Conservation (phyloP, 164 flowering plant species). For the Aristolochia californica region DNA sequence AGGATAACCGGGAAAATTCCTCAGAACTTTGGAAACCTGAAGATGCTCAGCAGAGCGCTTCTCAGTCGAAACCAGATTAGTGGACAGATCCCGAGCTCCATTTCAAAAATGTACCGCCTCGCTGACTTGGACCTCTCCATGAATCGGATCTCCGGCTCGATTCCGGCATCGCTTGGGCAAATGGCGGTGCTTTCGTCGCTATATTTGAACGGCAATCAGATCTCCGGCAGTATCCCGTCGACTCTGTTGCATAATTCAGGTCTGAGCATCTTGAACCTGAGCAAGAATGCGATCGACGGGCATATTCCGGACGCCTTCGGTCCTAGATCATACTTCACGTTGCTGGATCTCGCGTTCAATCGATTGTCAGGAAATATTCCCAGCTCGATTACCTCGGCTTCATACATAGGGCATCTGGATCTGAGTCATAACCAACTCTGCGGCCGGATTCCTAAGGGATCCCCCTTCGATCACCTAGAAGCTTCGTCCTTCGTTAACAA, state of each 20-base stretch:
- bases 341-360: slow-evolving; percentile 59
- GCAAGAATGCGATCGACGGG: slow-evolving; percentile 54
- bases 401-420: slow-evolving; percentile 79
- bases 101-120: slow-evolving; percentile 51
- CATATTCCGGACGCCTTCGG: slow-evolving; percentile 65
- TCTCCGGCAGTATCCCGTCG: slow-evolving; percentile 56
- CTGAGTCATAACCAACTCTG: slow-evolving; percentile 79
- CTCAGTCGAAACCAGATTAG: slow-evolving; percentile 41
- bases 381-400: slow-evolving; percentile 34
- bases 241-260: slow-evolving; percentile 34
- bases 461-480: slow-evolving; percentile 73
- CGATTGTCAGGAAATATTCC: slow-evolving; percentile 54
- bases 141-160: slow-evolving; percentile 45
- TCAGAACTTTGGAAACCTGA: slow-evolving; percentile 31
- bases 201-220: slow-evolving; percentile 49
- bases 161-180: slow-evolving; percentile 46
- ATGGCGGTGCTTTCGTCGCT: slow-evolving; percentile 69
- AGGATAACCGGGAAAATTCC: slow-evolving; percentile 51
- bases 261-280: slow-evolving; percentile 53
- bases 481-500: slow-evolving; percentile 67
- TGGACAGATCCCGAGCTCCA: slow-evolving; percentile 53
- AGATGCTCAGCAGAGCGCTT: slow-evolving; percentile 72
- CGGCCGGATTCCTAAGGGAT: slow-evolving; percentile 60
- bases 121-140: slow-evolving; percentile 65
- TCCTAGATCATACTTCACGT: slow-evolving; percentile 55